phyloP scores from a whole-genome alignment of 2,329 filamentous ascomycete species.

The Cladophialophora bantiana region DNA sequence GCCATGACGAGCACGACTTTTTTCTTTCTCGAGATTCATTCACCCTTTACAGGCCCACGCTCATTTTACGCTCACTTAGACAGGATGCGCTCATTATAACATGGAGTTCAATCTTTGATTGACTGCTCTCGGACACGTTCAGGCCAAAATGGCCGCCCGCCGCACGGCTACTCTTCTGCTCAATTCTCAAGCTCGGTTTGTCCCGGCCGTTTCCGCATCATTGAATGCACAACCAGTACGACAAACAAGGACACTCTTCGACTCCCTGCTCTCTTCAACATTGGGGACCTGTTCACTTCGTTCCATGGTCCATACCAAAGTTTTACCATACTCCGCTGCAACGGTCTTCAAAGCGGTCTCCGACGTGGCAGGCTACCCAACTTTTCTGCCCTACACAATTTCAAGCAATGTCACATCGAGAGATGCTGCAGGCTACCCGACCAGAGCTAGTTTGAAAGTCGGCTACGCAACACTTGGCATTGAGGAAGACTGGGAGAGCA shows the following conservation, averaged over 20 bases:
- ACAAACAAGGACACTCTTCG: slow-evolving; percentile 36
- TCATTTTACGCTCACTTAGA: background rate
- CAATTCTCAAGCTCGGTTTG: slow-evolving; percentile 1
- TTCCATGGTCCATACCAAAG: slow-evolving; percentile 74
- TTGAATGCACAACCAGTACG: slow-evolving; percentile 6
- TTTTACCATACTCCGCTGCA: slow-evolving; percentile 73
- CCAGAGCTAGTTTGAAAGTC: slow-evolving; percentile 77
- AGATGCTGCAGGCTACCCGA: slow-evolving; percentile 66
- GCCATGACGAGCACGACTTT: background rate
- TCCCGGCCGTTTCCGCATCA: background rate
- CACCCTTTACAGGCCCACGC: background rate
- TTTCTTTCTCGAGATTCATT: background rate
- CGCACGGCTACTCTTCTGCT: slow-evolving; percentile 5
- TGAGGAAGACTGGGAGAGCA: slow-evolving; percentile 81
- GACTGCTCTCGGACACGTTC: background rate
- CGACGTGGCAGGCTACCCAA: slow-evolving; percentile 82
- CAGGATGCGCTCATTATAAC: slow-evolving; percentile 3
- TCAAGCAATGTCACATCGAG: slow-evolving; percentile 78
- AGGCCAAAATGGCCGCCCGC: slow-evolving; percentile 6
- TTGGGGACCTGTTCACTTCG: slow-evolving; percentile 53
- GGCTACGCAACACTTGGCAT: slow-evolving; percentile 76
- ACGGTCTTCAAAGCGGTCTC: slow-evolving; percentile 85
- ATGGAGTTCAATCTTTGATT: slow-evolving; percentile 1
- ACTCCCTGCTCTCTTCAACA: slow-evolving; percentile 38
- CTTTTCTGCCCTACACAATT: slow-evolving; percentile 92